phyloP scores from a whole-genome alignment of 2,329 filamentous ascomycete species.

The Sporothrix protearum region DNA sequence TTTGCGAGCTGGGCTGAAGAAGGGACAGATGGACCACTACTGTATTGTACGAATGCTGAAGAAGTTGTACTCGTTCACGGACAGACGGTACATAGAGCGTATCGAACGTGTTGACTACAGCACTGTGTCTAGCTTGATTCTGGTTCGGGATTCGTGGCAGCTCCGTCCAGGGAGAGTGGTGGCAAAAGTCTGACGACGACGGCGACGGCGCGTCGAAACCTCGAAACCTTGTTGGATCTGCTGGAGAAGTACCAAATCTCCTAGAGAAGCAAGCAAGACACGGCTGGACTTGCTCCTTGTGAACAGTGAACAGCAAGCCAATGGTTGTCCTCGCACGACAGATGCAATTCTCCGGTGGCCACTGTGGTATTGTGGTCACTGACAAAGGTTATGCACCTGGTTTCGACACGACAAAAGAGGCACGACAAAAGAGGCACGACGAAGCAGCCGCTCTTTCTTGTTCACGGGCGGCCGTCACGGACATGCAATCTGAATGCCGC shows the following conservation, averaged over 20 bases:
- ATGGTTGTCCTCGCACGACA: background rate
- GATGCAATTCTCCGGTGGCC: constrained; percentile 9
- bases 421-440: background rate
- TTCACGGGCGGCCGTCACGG: background rate
- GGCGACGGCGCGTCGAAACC: background rate
- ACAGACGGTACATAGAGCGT: background rate
- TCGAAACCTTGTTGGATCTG: background rate
- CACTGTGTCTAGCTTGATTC: background rate
- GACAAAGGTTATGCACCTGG: background rate
- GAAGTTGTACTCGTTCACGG: too few species aligned
- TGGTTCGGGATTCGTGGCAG: background rate
- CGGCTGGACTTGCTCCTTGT: background rate
- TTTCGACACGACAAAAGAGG: background rate
- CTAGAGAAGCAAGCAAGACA: background rate
- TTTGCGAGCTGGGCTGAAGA: too few species aligned
- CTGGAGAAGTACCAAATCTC: background rate
- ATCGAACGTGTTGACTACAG: background rate
- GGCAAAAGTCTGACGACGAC: constrained; percentile 3
- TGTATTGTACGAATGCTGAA: too few species aligned
- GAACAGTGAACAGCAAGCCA: background rate
- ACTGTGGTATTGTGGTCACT: background rate
- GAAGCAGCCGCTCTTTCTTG: too few species aligned
- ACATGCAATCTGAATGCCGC: background rate
- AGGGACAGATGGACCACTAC: too few species aligned
- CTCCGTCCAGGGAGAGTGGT: background rate